Evolutionary conservation across 2,329 filamentous ascomycete genomes (phyloP).

Genomic region (Aspergillus calidoustus): DNA sequence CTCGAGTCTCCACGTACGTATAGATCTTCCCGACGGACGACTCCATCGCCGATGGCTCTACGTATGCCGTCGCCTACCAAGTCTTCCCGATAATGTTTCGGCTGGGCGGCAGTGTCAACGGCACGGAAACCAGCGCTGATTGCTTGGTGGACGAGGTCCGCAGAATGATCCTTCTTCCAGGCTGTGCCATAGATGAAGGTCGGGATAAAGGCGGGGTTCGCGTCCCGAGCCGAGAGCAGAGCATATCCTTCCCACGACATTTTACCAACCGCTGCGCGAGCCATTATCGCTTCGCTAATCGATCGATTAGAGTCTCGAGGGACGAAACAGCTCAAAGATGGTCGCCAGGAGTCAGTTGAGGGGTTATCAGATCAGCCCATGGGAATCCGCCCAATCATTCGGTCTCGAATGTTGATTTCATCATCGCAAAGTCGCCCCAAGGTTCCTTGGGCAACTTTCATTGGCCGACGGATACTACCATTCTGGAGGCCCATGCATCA

Average conservation of each 20-base stretch:
- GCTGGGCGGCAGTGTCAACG: slow-evolving; percentile 79
- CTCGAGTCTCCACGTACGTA: slow-evolving; percentile 56
- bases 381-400: background rate
- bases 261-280: slow-evolving; percentile 28
- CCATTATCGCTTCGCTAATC: slow-evolving; percentile 20
- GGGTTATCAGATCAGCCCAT: background rate
- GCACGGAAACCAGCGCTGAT: slow-evolving; percentile 71
- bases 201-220: slow-evolving; percentile 38
- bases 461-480: background rate
- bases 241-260: slow-evolving; percentile 39
- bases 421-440: background rate
- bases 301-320: background rate
- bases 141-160: slow-evolving; percentile 70
- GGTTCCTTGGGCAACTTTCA: background rate
- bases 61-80: slow-evolving; percentile 71
- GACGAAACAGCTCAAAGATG: background rate
- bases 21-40: slow-evolving; percentile 63
- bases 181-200: slow-evolving; percentile 76
- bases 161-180: slow-evolving; percentile 77
- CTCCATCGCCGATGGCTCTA: slow-evolving; percentile 62
- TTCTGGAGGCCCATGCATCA: background rate
- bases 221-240: slow-evolving; percentile 32
- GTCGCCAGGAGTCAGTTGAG: background rate
- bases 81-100: slow-evolving; percentile 75
- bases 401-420: background rate